These are phyloP conservation scores for Corylus heterophylla DNA, from an alignment of 306 rosid species.

Conservation along the genomic window DNA sequence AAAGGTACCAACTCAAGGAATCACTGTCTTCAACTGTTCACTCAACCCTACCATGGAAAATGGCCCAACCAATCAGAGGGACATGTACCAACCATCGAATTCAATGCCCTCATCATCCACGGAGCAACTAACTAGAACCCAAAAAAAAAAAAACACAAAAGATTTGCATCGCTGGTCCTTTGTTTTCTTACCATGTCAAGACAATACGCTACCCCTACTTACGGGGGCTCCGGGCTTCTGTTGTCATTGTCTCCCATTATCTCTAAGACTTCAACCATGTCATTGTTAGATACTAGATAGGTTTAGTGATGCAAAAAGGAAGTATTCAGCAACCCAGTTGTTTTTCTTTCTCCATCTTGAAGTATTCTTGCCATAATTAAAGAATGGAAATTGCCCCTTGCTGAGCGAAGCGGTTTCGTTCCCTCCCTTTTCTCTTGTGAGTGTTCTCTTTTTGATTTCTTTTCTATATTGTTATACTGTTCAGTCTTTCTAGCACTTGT, in stretches of 20 bases:
- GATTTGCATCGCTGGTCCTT: neutral
- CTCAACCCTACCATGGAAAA: neutral
- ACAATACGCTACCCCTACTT: too few species aligned
- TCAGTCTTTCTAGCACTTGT: neutral
- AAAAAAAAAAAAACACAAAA: neutral
- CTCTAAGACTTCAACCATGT: neutral
- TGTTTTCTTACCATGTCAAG: too few species aligned
- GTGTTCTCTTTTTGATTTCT: neutral
- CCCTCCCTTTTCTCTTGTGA: neutral
- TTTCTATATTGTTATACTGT: neutral
- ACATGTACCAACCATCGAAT: neutral
- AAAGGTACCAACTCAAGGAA: too few species aligned
- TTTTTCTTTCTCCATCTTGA: slow-evolving; percentile 12
- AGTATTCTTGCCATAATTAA: slow-evolving; percentile 11
- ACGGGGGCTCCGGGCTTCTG: neutral
- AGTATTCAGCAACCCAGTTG: slow-evolving; percentile 12
- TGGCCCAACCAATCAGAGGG: too few species aligned
- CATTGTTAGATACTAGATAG: neutral
- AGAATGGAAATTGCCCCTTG: slow-evolving; percentile 6
- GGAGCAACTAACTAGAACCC: neutral
- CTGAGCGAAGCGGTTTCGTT: neutral
- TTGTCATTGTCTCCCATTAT: slow-evolving; percentile 21
- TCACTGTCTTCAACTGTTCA: neutral
- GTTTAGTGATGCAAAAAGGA: neutral
- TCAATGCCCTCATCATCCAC: neutral